Evolutionary conservation across 2,329 filamentous ascomycete genomes (phyloP), one percentile per base, ranked within the genome.

Genomic region (Alternaria infectoria): DNA sequence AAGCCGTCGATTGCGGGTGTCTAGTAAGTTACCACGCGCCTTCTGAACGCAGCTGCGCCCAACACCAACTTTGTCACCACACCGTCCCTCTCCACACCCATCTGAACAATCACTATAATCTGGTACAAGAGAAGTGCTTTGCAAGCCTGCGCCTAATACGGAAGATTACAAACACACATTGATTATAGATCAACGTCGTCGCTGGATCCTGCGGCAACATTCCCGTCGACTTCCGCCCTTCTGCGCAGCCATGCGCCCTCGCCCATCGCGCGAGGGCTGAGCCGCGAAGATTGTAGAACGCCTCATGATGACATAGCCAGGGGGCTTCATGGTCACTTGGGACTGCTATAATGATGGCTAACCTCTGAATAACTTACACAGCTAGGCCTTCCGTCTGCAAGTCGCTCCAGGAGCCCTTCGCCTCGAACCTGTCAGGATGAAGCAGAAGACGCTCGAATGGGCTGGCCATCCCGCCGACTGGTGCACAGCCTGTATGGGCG

Each of bases 161-260:
- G 15, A n/a, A 23, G 21, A 36, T 36, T 0, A 19, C 7, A 1
- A 21, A 32, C 9, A 26, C 49, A 10, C 28, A n/a, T 36, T 2
- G 5, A 36, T 51, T 13, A 12, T 10, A 51, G 12, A 51, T 13
- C 6, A n/a, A 23, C 8, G 49, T 51, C 28, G 21, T 51, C 1
- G 49, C 17, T 36, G 49, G 9, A 36, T 51, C 3, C 13, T 19
- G 3, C 21, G 40, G 32, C 51, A 19, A 21, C 15, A 13, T 40
- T 21, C 4, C 36, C 25, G 13, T 58, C 36, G 3, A 23, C 6
- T 28, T 60, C 50, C 57, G 57, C 57, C 50, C 57, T 60, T 55
- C 17, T 55, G 50, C 57, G 17, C 49, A 43, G 40, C 47, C 28
- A 52, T 46, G 36, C 59, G 59, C 59, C 54, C 59, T 61, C 45